These are phyloP conservation scores for Gautieria morchelliformis DNA, from an alignment of 768 basidiomycete species.

Conservation along the genomic window DNA sequence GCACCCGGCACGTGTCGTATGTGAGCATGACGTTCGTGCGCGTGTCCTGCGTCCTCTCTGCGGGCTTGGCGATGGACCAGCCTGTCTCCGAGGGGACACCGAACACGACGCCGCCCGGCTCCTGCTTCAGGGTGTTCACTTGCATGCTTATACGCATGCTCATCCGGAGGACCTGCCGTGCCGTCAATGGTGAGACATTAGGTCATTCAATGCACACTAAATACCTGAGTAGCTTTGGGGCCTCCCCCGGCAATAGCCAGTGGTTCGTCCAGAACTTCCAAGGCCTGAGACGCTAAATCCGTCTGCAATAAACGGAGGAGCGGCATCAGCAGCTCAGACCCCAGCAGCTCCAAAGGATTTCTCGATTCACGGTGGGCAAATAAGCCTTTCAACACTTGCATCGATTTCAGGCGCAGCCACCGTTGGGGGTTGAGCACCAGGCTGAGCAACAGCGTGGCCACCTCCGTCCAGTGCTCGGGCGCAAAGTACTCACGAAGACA, in stretches of 20 bases:
- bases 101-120: conserved; percentile 62
- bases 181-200: background rate
- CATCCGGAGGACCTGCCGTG: conserved; percentile 2
- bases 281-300: conserved; percentile 72
- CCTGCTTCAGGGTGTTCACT: conserved; percentile 33
- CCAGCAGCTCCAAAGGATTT: conserved; percentile 60
- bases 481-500: conserved; percentile 83
- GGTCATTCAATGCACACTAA: background rate
- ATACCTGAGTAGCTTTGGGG: conserved; percentile 68
- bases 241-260: conserved; percentile 57
- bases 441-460: conserved; percentile 78
- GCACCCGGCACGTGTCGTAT: conserved; percentile 72
- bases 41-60: conserved; percentile 50
- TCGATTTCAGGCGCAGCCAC: conserved; percentile 73
- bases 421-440: conserved; percentile 73
- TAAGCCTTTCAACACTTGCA: conserved; percentile 83
- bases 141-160: conserved; percentile 84
- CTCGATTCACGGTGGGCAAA: conserved; percentile 80
- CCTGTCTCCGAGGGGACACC: conserved; percentile 76
- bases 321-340: conserved; percentile 86
- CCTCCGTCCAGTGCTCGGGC: conserved; percentile 63
- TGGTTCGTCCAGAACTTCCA: conserved; percentile 92
- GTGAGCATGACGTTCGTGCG: conserved; percentile 76
- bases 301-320: conserved; percentile 82
- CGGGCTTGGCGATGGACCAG: conserved; percentile 74